These are phyloP conservation scores for Dicorynia guianensis DNA, from an alignment of 306 rosid genomes.

Conservation along the genomic window DNA sequence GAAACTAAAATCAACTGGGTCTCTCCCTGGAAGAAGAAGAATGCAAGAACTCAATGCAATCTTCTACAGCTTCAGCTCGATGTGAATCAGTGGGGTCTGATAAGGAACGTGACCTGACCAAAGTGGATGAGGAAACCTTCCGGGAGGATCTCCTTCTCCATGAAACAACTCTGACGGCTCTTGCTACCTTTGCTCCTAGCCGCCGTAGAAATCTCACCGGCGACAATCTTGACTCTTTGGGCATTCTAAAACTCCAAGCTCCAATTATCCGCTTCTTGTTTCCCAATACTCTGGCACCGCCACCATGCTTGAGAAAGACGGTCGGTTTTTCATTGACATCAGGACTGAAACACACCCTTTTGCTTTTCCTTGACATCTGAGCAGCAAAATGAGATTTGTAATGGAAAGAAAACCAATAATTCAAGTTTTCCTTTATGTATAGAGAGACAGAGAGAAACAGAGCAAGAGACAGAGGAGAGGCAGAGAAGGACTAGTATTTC, in stretches of 20 bases:
- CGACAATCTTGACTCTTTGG: slow-evolving; percentile 47
- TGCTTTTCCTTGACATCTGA: slow-evolving; percentile 61
- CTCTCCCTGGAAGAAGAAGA: slow-evolving; percentile 78
- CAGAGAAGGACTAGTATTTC: slow-evolving; percentile 18
- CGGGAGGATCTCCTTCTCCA: slow-evolving; percentile 57
- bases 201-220: slow-evolving; percentile 56
- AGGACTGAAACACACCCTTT: slow-evolving; percentile 74
- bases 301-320: slow-evolving; percentile 46
- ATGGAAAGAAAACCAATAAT: not conserved
- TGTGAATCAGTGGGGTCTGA: slow-evolving; percentile 72
- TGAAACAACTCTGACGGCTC: slow-evolving; percentile 55
- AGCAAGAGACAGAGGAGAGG: not conserved
- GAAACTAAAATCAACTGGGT: slow-evolving; percentile 49
- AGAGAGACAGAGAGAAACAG: slow-evolving; percentile 22
- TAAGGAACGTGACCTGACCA: slow-evolving; percentile 65
- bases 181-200: slow-evolving; percentile 58
- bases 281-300: slow-evolving; percentile 28
- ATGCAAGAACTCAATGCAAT: slow-evolving; percentile 79
- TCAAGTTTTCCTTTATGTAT: not conserved
- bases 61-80: slow-evolving; percentile 77
- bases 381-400: not conserved
- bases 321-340: slow-evolving; percentile 58
- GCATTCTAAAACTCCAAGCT: slow-evolving; percentile 40
- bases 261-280: slow-evolving; percentile 41
- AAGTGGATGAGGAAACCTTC: slow-evolving; percentile 67